Conservation (phyloP, 768 basidiomycete genomes). For the Vararia minispora region DNA sequence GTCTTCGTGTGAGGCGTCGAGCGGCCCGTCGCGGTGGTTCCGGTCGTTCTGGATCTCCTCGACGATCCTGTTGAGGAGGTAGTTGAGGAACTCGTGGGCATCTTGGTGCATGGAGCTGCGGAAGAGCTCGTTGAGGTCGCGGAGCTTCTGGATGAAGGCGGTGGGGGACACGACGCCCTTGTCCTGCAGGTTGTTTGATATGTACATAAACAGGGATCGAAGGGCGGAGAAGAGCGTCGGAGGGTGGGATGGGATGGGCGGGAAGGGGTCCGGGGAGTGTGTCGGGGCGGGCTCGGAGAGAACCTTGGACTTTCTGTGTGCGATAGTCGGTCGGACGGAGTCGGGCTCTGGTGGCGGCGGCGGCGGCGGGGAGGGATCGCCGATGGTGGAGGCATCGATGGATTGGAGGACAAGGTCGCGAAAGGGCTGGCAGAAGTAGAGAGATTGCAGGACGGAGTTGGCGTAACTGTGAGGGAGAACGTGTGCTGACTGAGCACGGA, state of each 20-base stretch:
- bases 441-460: slow-evolving; percentile 95
- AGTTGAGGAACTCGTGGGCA: slow-evolving; percentile 97
- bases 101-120: slow-evolving; percentile 92
- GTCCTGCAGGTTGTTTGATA: slow-evolving; percentile 67
- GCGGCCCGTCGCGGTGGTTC: slow-evolving; percentile 20
- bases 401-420: slow-evolving; percentile 78
- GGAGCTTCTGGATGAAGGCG: slow-evolving; percentile 88
- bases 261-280: slow-evolving; percentile 21
- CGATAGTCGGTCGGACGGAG: slow-evolving; percentile 17
- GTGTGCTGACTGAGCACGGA: not conserved
- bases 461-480: slow-evolving; percentile 55
- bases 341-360: slow-evolving; percentile 23
- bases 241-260: slow-evolving; percentile 45
- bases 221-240: slow-evolving; percentile 85
- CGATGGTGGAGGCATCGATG: slow-evolving; percentile 37
- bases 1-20: slow-evolving; percentile 39
- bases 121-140: slow-evolving; percentile 86
- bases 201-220: slow-evolving; percentile 79
- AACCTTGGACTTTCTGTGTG: slow-evolving; percentile 39
- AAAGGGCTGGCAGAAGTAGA: slow-evolving; percentile 93
- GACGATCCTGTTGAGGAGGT: slow-evolving; percentile 82
- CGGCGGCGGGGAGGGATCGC: slow-evolving; percentile 22
- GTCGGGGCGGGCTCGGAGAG: slow-evolving; percentile 22
- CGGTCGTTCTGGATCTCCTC: slow-evolving; percentile 82
- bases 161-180: slow-evolving; percentile 84